Percentiles rank a stretch among this genome's conserved stretches.
Evolutionary conservation across 1,284 basidiomycete species (phyloP).

Genomic region (Sanghuangporus sanghuang): DNA sequence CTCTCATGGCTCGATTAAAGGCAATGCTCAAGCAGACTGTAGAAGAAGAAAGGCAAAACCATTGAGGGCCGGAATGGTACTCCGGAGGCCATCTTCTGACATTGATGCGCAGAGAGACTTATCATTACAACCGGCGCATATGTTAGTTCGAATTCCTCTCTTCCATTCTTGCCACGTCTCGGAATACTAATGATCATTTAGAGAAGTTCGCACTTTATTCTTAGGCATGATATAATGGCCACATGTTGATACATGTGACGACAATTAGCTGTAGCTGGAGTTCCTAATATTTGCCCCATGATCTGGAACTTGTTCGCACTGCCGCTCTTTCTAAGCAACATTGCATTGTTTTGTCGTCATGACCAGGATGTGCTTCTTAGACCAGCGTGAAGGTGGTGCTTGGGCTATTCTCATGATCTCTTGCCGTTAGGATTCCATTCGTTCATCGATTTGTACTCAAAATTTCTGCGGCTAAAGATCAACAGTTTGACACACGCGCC

Average conservation of each 20-base stretch:
- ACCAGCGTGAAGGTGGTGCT: background rate
- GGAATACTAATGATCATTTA: background rate
- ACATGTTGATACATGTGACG: background rate
- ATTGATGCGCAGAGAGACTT: background rate
- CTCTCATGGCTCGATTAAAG: slow-evolving; percentile 31
- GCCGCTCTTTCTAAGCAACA: background rate
- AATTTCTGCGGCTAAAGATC: background rate
- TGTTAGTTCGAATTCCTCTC: background rate
- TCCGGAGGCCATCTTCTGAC: background rate
- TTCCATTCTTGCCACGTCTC: background rate
- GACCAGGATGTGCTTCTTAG: background rate
- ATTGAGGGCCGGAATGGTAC: background rate
- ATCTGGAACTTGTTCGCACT: background rate
- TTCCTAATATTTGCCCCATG: too few relatives aligned
- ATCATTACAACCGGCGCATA: background rate
- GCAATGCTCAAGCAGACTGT: background rate
- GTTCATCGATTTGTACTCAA: background rate
- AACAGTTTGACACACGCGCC: background rate
- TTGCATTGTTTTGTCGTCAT: background rate
- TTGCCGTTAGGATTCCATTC: background rate
- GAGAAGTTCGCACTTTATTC: background rate
- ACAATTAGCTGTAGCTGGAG: too few relatives aligned
- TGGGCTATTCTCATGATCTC: background rate
- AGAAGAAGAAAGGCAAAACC: slow-evolving; percentile 7
- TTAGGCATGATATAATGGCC: background rate